Base-by-base conservation (phyloP, 345 rosid genomes). In the Corchorus capsularis region DNA sequence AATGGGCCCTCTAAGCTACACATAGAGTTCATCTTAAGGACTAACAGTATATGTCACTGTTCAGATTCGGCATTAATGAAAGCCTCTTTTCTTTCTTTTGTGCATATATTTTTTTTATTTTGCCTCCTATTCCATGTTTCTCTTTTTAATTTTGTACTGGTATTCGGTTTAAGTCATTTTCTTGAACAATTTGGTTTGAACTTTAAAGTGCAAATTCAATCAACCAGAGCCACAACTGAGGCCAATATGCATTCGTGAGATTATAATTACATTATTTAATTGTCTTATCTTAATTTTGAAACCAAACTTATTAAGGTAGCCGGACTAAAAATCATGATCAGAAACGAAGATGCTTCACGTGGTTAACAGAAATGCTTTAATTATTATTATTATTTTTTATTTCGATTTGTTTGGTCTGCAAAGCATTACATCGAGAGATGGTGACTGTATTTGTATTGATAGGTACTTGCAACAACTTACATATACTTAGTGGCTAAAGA, bases 1-100 rank as follows among this genome's bases (percentile, higher is more conserved):
- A 83, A 32, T 74, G 74, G 55, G 75, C 55, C 49, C 57, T 77
- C 56, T 34, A 61, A 74, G 53, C 72, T 60, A 63, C 65, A 75
- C 55, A 52, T 4, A 37, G 43, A 22, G 19, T 37, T 37, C 14
- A 4, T 8, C 4, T 11, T 10, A 57, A 72, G 53, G 37, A 49
- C 32, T 46, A 69, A 62, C 74, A 49, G 47, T 75, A 79, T 60
- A 60, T 62, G 54, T 77, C 56, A 62, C n/a, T 46, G 75, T 63
- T 46, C n/a, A 54, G 46, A 55, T 73, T 69, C 27, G 72, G 35
- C 39, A 63, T 77, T 46, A 54, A 69, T 69, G 75, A 74, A 77
- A 77, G 55, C 55, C 62, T 67, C 41, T 34, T 8, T 15, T 47
- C 2, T 11, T 13, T 6, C 43, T 32, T 17, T 11, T 6, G 2